Evolutionary conservation across 2,329 filamentous ascomycete species (phyloP), one percentile per base, ranked within the genome.

Genomic region (Aaosphaeria pasadenensis): DNA sequence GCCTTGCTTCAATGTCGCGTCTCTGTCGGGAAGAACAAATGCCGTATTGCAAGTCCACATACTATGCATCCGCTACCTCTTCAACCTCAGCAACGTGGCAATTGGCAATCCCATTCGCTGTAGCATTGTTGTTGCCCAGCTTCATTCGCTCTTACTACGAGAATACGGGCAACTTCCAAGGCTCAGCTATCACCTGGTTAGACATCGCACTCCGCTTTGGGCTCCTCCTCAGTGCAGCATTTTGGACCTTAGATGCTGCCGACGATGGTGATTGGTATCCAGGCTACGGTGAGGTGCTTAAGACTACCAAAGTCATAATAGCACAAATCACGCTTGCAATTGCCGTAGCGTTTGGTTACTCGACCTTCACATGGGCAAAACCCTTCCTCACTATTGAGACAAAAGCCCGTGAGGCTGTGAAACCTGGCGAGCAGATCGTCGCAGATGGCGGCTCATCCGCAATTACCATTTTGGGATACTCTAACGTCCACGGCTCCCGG

Each of bases 1-100:
- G 92, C 46, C 46, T 92, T 3, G 87, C 91, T 1, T 95, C 91
- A 1, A 85, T 92, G 56, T 96, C 94, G 7, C 88, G 91, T 56
- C 84, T 99, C 17, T 99, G 94, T 67, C 87, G 94, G 49, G 94
- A 99, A 70, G 94, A 99, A 73, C 94, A 99, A 73, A 96, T 97
- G 89, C 94, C 94, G 0, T 95, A 87, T 73, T 99, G 94, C 76
- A 84, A 83, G 46, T 96, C 92, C 2, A 96, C 94, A 0, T 99
- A 96, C 74, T 99, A 99, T 66, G 87, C 91, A 4, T 96, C 92
- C 0, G 83, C 87, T 7, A 89, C 86, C 3, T 96, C 92, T 0
- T 97, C 94, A 0, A 97, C 91, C 1, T 96, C 92, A 3, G 89
- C 92, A 1, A 81, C 85, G 1, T 96, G 91, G 90, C 92, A 97